Conservation (phyloP, 2,329 filamentous ascomycete genomes). For the Rugonectria rugulosa region DNA sequence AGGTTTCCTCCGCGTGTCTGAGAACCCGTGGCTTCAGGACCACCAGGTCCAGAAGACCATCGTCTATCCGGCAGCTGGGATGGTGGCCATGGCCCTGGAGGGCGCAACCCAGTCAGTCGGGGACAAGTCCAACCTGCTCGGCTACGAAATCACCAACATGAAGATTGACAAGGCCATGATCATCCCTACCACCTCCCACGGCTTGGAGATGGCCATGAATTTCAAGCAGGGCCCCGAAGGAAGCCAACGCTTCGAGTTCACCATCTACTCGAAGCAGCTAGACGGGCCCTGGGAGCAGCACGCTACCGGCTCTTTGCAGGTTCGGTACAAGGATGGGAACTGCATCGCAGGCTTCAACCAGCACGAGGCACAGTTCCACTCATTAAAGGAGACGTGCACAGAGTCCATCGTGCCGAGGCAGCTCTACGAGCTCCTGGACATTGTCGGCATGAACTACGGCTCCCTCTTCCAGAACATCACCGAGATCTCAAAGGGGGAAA, state of each 20-base stretch:
- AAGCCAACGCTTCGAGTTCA: constrained; percentile 44
- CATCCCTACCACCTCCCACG: constrained; percentile 53
- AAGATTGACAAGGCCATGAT: constrained; percentile 60
- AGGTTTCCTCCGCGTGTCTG: constrained; percentile 55
- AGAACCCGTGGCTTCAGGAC: constrained; percentile 61
- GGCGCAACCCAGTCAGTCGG: constrained; percentile 51
- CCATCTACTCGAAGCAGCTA: constrained; percentile 55
- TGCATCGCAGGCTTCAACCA: constrained; percentile 29
- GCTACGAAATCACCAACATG: constrained; percentile 55
- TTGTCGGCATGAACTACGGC: constrained; percentile 61
- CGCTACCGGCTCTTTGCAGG: constrained; percentile 45
- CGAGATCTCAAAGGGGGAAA: constrained; percentile 41
- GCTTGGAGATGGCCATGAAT: constrained; percentile 59
- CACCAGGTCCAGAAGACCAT: constrained; percentile 59
- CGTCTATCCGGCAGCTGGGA: constrained; percentile 60
- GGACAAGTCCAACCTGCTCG: constrained; percentile 36
- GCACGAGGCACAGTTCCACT: constrained; percentile 33
- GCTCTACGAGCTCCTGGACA: constrained; percentile 59
- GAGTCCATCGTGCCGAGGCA: constrained; percentile 51
- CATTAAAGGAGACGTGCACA: constrained; percentile 40
- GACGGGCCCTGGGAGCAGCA: constrained; percentile 53
- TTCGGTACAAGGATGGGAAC: constrained; percentile 36
- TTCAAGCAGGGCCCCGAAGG: constrained; percentile 42
- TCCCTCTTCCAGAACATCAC: constrained; percentile 58
- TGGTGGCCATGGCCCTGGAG: constrained; percentile 58